phyloP scores from a whole-genome alignment of 371 early-diverging fungal genomes.

The Mucor irregularis region DNA sequence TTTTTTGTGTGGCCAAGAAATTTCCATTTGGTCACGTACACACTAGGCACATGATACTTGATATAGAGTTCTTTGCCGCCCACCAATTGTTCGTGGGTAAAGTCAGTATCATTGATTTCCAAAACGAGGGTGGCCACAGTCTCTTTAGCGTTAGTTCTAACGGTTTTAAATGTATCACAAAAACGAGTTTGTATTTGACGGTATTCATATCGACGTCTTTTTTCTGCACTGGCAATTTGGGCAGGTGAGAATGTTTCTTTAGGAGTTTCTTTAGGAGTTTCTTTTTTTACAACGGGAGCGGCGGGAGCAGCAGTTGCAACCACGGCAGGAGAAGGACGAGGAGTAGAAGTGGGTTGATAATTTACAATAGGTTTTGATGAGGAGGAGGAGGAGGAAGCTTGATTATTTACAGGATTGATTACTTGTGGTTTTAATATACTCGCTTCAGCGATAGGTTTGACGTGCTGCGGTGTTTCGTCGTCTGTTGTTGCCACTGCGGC shows the following conservation, averaged over 20 bases:
- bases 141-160: slow-evolving; percentile 17
- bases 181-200: slow-evolving; percentile 52
- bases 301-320: no score
- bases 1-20: slow-evolving; percentile 7
- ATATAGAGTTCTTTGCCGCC: slow-evolving; percentile 27
- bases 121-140: slow-evolving; percentile 10
- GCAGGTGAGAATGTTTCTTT: slow-evolving; percentile 7
- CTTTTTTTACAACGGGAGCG: no score
- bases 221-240: slow-evolving; percentile 26
- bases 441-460: no score
- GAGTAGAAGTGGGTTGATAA: background rate
- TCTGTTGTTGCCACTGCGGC: slow-evolving; percentile 3
- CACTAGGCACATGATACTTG: slow-evolving; percentile 44
- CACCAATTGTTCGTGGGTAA: slow-evolving; percentile 26
- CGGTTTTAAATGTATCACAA: slow-evolving; percentile 32
- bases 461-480: background rate
- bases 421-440: no score
- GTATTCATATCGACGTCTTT: slow-evolving; percentile 36
- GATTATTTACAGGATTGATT: background rate
- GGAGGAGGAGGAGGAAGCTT: background rate
- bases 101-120: slow-evolving; percentile 36
- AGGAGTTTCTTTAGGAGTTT: no score
- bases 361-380: background rate
- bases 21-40: slow-evolving; percentile 43
- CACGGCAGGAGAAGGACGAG: no score